Percentiles rank a stretch among this genome's conserved stretches.
Conservation (phyloP, 2,329 filamentous ascomycete species). For the Diaporthe aspalathi region DNA sequence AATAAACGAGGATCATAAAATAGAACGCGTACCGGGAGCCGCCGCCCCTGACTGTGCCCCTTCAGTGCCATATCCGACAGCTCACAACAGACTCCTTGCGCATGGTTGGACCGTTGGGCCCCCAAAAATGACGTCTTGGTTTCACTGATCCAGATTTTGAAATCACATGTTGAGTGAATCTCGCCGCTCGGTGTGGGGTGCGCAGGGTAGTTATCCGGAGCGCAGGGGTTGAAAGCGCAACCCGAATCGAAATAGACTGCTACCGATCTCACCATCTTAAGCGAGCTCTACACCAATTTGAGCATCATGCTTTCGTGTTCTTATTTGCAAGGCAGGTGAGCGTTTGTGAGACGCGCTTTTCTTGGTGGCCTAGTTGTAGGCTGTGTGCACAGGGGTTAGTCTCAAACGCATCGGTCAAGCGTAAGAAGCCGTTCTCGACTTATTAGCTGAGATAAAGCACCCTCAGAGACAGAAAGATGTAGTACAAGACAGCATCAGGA, state of each 20-base stretch:
- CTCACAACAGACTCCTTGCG: background rate
- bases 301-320: no score
- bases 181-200: no score
- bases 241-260: background rate
- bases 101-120: background rate
- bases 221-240: accelerated
- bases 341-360: background rate
- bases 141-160: no score
- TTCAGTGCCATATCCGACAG: background rate
- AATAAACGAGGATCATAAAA: background rate
- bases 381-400: no score
- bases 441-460: background rate
- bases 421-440: background rate
- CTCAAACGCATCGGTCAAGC: no score
- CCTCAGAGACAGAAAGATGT: no score
- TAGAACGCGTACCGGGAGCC: background rate
- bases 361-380: no score
- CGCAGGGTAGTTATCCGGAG: no score
- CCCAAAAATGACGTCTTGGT: background rate
- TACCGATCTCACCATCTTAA: background rate
- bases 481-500: background rate
- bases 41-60: no score
- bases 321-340: no score
- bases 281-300: no score
- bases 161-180: background rate